Base-by-base conservation (phyloP, 495 filamentous ascomycete species). In the Halenospora varia region DNA sequence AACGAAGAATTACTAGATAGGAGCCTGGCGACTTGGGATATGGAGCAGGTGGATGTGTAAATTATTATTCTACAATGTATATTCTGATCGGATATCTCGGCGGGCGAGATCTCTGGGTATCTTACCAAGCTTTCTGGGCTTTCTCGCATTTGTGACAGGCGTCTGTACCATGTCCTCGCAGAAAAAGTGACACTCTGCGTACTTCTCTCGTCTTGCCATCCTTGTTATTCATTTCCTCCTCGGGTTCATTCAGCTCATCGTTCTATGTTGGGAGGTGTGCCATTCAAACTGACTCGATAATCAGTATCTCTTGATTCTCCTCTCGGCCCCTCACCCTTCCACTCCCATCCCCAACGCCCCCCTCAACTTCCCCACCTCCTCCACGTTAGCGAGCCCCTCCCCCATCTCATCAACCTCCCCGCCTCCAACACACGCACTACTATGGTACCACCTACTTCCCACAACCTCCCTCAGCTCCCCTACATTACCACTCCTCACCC, bases 401-500 rank as follows among this genome's bases (percentile, higher is more conserved):
- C 18, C 44, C 10, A 10, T 18, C 44, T 47, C 44, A 10, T 40
- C 9, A 9, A 9, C 35, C 9, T 40, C 35, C 10, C 10, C 10
- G 25, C 20, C 41, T 47, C 52, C 53, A 25, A 54, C 49, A 19
- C 75, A 61, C 10, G 73, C 77, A 52, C 71, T 73, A 1, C 71
- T 73, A 66, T 78, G 76, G 57, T 71, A 77, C 26, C 59, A 70
- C 0, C 20, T 25, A 0, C 70, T 69, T 1, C 61, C 51, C 0
- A 71, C 68, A 19, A 48, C 56, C n/a, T 58, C 41, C 54, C 42
- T 63, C 44, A 80, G 55, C 15, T 35, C 15, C 22, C 20, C 42
- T 18, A 75, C 25, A 66, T 79, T 78, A 1, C 24, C 53, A 3
- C 69, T 61, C 52, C 77, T 65, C 4, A 80, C 63, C 10, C 63